Evolutionary conservation across 2,329 filamentous ascomycete species (phyloP), one percentile per base, ranked within the genome.

Genomic region (Rasamsonia emersonii): DNA sequence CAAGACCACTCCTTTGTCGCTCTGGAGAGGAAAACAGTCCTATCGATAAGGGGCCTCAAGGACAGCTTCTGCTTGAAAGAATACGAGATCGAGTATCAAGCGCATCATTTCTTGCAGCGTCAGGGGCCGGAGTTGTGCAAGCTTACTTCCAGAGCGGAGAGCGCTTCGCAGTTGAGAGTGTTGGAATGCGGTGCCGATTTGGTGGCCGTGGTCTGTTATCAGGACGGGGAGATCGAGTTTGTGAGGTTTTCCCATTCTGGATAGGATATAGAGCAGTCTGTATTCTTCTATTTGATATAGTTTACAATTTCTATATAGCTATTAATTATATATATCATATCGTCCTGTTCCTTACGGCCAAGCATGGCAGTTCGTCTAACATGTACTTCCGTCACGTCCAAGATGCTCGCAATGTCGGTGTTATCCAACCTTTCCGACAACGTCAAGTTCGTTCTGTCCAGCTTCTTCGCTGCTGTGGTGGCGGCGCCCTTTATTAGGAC

Each of bases 1-100:
- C 24, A 26, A 14, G 24, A 26, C 13, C 13, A 26, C 24, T 26
- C 24, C 24, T 26, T 26, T 13, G 13, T 26, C 8, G 24, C 24
- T 14, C 7, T 26, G 24, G 13, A 14, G 24, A 26, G 11, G 11
- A 26, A 26, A 14, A n/a, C n/a, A n/a, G n/a, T n/a, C n/a, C n/a
- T n/a, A n/a, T n/a, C n/a, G n/a, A n/a, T n/a, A n/a, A n/a, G n/a
- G n/a, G n/a, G n/a, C n/a, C n/a, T n/a, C n/a, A n/a, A n/a, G n/a
- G n/a, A n/a, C n/a, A 14, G 24, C 9, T 26, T 26, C 13, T 26
- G 11, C 9, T 26, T 26, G 24, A 26, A 14, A 26, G 24, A 26
- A 13, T 26, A 26, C 24, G 9, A 26, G 24, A 26, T 26, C 9
- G 11, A 26, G 24, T n/a, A n/a, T n/a, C n/a, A n/a, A n/a, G n/a